phyloP scores from a whole-genome alignment of 2,329 filamentous ascomycete genomes.

The Paecilomyces formosus region DNA sequence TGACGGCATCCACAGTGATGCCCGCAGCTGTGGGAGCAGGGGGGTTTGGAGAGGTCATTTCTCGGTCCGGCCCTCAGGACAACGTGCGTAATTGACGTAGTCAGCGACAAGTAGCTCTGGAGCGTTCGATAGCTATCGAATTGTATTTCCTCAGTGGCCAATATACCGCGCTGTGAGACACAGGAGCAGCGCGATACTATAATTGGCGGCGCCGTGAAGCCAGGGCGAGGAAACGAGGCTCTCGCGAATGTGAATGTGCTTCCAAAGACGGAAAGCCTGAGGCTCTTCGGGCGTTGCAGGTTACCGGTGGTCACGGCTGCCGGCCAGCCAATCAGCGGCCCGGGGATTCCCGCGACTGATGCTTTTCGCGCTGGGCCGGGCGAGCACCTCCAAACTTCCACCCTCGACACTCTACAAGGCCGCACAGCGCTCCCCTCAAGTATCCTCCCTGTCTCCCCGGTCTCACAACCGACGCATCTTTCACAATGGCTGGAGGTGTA shows the following conservation, averaged over 20 bases:
- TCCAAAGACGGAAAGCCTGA: conserved; percentile 16
- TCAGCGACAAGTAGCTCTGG: background rate
- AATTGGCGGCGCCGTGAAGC: background rate
- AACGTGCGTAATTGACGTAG: background rate
- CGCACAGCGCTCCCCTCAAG: conserved; percentile 14
- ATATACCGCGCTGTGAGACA: background rate
- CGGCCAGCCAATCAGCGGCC: conserved; percentile 28
- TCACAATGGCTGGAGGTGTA: conserved; percentile 54
- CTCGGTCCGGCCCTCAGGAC: background rate
- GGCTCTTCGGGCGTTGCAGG: conserved; percentile 6
- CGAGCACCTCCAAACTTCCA: conserved; percentile 20
- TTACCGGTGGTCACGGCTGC: background rate
- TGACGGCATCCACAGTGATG: conserved; percentile 67
- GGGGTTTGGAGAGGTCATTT: conserved; percentile 47
- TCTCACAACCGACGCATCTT: conserved; percentile 11
- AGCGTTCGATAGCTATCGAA: background rate
- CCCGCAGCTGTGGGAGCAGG: conserved; percentile 42
- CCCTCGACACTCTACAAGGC: conserved; percentile 14
- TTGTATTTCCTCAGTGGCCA: background rate
- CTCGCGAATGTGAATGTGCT: background rate
- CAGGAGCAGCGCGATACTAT: background rate
- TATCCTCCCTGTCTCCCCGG: conserved; percentile 14
- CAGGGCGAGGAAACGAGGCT: no score
- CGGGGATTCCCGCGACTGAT: conserved; percentile 27
- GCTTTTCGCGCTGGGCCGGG: conserved; percentile 19